Conservation (phyloP, 192 early-diverging fungal genomes). For the Coemansia sp. region DNA sequence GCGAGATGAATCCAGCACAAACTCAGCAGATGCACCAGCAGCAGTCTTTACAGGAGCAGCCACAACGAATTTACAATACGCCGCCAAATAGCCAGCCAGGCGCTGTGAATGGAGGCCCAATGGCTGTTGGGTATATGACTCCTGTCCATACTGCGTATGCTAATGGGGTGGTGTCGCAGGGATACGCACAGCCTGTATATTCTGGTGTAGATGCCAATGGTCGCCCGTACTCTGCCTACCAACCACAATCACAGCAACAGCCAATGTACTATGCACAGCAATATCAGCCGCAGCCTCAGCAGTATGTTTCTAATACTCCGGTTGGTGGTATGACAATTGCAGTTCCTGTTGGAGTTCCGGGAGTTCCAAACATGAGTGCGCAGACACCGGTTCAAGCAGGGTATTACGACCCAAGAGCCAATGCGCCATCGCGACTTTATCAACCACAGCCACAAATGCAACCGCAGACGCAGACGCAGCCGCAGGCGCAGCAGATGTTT, state of each 20-base stretch:
- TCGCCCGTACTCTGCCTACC: slow-evolving; percentile 16
- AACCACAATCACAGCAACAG: slow-evolving; percentile 9
- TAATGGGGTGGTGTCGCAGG: slow-evolving; percentile 1
- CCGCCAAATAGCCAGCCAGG: neutral
- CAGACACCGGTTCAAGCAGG: slow-evolving; percentile 6
- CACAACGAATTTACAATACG: neutral
- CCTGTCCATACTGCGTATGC: slow-evolving; percentile 2
- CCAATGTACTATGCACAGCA: neutral
- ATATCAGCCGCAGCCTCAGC: slow-evolving; percentile 1
- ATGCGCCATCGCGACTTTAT: neutral
- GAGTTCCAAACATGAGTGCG: neutral
- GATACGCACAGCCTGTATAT: slow-evolving; percentile 6
- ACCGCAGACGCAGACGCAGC: no score
- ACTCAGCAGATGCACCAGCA: slow-evolving; percentile 1
- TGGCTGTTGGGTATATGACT: neutral
- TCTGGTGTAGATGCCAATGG: slow-evolving; percentile 18
- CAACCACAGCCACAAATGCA: slow-evolving; percentile 6
- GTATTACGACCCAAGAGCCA: slow-evolving; percentile 16
- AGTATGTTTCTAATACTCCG: neutral
- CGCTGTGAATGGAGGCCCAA: neutral
- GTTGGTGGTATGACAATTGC: slow-evolving; percentile 3
- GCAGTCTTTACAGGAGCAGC: neutral
- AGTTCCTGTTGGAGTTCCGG: neutral
- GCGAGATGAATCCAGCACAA: neutral
- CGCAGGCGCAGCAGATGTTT: no score